Evolutionary conservation across 169 alveolate genomes (phyloP).

Genomic region (Plasmodium blacklocki): DNA sequence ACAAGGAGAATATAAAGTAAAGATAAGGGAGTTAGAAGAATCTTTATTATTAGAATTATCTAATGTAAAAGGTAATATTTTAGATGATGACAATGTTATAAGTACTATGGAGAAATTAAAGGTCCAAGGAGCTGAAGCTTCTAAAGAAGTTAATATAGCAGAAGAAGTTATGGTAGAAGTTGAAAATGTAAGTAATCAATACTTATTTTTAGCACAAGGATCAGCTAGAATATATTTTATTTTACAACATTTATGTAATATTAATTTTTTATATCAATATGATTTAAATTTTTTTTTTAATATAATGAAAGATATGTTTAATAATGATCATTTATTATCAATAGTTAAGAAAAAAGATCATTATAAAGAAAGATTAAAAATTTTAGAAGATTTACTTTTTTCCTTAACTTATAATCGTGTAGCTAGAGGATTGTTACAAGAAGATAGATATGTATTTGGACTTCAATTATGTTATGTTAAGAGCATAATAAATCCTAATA

Average conservation of each 20-base stretch:
- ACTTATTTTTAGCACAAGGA: constrained; percentile 91
- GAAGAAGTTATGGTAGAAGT: constrained; percentile 95
- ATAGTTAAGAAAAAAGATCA: constrained; percentile 77
- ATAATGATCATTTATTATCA: constrained; percentile 24
- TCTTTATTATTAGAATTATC: constrained; percentile 94
- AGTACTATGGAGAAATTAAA: constrained; percentile 92
- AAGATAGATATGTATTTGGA: constrained; percentile 75
- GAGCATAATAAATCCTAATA: constrained; percentile 50
- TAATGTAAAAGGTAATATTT: constrained; percentile 95
- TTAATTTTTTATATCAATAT: constrained; percentile 94
- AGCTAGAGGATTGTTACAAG: constrained; percentile 67
- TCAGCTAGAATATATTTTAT: constrained; percentile 91
- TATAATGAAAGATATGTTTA: constrained; percentile 84
- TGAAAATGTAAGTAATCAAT: constrained; percentile 89
- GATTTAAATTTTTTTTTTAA: constrained; percentile 95
- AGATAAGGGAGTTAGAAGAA: constrained; percentile 96
- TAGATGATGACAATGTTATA: constrained; percentile 95
- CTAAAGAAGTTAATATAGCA: constrained; percentile 92
- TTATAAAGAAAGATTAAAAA: constrained; percentile 76
- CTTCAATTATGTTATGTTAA: constrained; percentile 57
- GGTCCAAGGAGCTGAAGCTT: constrained; percentile 94
- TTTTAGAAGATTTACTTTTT: constrained; percentile 32
- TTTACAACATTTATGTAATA: constrained; percentile 89
- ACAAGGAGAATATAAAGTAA: constrained; percentile 92
- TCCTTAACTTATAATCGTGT: constrained; percentile 68